Evolutionary conservation across 352 stramenopile species (phyloP).

Genomic region (Phytophthora vignae): DNA sequence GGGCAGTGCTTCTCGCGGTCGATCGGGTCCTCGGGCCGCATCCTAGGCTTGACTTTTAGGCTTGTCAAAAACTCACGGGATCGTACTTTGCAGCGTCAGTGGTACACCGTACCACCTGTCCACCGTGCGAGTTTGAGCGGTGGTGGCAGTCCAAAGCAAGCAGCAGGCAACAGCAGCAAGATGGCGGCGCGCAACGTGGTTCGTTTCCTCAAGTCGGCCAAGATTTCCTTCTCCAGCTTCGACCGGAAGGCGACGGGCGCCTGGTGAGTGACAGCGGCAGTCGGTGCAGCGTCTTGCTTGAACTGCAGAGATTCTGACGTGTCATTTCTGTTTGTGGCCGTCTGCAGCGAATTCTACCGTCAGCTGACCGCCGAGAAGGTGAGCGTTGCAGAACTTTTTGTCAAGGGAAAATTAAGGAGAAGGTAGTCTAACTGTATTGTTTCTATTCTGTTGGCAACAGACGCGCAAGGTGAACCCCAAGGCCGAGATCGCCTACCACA

Average conservation of each 20-base stretch:
- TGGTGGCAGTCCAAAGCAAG: conserved; percentile 28
- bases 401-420: not conserved
- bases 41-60: no score
- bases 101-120: not conserved
- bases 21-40: conserved; percentile 42
- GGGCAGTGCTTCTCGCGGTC: conserved; percentile 78
- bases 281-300: not conserved
- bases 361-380: conserved; percentile 86
- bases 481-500: conserved; percentile 70
- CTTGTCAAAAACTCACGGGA: not conserved
- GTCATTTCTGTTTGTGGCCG: conserved; percentile 5
- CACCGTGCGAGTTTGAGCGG: conserved; percentile 15
- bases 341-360: conserved; percentile 83
- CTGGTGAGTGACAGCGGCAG: conserved; percentile 55
- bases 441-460: conserved; percentile 28
- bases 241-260: conserved; percentile 75
- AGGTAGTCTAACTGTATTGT: not conserved
- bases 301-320: not conserved
- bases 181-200: conserved; percentile 88
- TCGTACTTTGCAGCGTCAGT: not conserved
- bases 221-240: conserved; percentile 88
- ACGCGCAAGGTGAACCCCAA: conserved; percentile 85
- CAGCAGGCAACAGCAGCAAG: conserved; percentile 14
- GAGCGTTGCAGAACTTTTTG: not conserved
- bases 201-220: conserved; percentile 87